Conservation (phyloP, 768 basidiomycete genomes). For the Russula brevipes region DNA sequence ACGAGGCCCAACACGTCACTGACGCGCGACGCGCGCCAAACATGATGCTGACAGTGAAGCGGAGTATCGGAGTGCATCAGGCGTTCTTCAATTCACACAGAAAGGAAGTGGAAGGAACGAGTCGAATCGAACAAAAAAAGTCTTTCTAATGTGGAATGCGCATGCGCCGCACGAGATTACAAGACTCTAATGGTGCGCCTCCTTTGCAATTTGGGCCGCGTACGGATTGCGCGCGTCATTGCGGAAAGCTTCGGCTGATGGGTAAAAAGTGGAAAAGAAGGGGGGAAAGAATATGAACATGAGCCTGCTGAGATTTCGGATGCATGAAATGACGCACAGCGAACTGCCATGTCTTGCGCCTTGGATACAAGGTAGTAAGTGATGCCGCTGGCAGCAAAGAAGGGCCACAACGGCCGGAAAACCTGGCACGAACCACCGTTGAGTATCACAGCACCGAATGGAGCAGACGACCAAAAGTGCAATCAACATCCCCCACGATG, state of each 20-base stretch:
- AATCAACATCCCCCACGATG: not conserved
- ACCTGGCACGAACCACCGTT: slow-evolving; percentile 41
- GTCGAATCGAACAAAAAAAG: not conserved
- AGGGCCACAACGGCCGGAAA: slow-evolving; percentile 72
- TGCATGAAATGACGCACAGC: slow-evolving; percentile 49
- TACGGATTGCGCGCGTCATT: slow-evolving; percentile 82
- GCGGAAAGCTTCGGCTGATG: slow-evolving; percentile 57
- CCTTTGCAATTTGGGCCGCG: slow-evolving; percentile 68
- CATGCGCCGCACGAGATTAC: not conserved
- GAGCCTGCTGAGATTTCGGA: not conserved
- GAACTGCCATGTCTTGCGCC: slow-evolving; percentile 62
- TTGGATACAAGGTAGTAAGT: slow-evolving; percentile 64
- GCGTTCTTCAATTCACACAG: not conserved
- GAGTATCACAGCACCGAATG: not conserved
- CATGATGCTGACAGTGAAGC: not conserved
- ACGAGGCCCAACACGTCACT: not conserved
- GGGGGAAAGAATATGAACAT: not conserved
- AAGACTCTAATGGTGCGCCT: slow-evolving; percentile 37
- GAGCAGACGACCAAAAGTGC: slow-evolving; percentile 6
- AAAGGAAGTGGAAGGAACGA: not conserved
- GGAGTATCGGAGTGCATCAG: not conserved
- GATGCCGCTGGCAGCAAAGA: slow-evolving; percentile 59
- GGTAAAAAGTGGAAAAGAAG: not conserved
- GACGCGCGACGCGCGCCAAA: not conserved
- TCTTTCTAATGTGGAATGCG: slow-evolving; percentile 10